Evolutionary conservation across 192 early-diverging fungal genomes (phyloP).

Genomic region (Rhizophagus clarus): DNA sequence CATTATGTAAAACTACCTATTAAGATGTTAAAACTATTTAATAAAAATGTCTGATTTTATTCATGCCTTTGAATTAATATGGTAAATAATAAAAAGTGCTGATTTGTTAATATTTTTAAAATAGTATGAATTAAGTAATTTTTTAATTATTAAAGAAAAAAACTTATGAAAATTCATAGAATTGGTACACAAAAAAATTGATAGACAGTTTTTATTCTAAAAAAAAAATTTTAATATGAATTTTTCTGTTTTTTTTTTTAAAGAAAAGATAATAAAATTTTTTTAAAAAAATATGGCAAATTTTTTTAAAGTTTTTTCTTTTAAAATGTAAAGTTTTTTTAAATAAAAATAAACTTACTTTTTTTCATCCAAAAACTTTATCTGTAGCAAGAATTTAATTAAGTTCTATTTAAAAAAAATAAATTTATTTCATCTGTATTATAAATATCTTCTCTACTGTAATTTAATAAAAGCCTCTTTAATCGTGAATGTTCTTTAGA

Average conservation of each 20-base stretch:
- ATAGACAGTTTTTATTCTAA: not conserved
- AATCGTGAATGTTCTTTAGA: not conserved
- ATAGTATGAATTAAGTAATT: not conserved
- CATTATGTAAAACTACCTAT: not conserved
- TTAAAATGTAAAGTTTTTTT: no score
- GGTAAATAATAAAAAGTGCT: not conserved
- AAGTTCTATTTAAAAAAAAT: not conserved
- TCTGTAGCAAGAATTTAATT: not conserved
- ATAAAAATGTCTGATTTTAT: conserved; percentile 18
- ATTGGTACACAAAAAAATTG: not conserved
- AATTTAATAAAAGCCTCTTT: not conserved
- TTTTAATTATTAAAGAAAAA: conserved; percentile 3
- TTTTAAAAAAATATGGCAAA: no score
- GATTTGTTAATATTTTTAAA: conserved; percentile 10
- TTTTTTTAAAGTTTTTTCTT: no score
- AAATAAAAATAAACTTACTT: not conserved
- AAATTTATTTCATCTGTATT: no score
- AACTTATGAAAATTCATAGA: not conserved
- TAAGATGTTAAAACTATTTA: conserved; percentile 2
- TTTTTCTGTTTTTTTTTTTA: no score
- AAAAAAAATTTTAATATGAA: not conserved
- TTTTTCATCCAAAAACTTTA: not conserved
- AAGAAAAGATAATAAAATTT: not conserved
- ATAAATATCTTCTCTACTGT: not conserved
- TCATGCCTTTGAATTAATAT: conserved; percentile 2